Percentiles rank a stretch among this genome's conserved stretches.
These are phyloP conservation scores for Starmerella geochares DNA, from an alignment of 805 yeast species.

Conservation along the genomic window DNA sequence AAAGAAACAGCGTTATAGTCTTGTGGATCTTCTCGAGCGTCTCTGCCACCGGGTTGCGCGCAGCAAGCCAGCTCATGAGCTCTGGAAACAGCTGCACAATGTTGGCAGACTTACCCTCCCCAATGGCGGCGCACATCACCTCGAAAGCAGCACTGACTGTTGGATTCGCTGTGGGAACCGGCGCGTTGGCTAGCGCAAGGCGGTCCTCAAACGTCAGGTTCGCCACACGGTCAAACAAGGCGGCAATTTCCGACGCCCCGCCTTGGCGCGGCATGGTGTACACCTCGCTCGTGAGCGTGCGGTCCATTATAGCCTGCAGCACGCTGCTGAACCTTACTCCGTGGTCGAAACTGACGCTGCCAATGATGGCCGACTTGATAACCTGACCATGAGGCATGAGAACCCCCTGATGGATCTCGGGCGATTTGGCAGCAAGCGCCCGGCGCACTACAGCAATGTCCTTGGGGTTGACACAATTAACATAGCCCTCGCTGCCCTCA, in stretches of 20 bases:
- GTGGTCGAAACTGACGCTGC: conserved; percentile 35
- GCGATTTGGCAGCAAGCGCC: conserved; percentile 20
- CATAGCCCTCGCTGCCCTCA: conserved; percentile 29
- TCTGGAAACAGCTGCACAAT: conserved; percentile 41
- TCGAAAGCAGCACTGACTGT: conserved; percentile 36
- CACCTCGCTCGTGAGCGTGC: conserved; percentile 1
- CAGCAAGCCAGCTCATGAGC: conserved; percentile 7
- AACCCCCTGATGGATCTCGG: conserved; percentile 44
- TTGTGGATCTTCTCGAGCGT: conserved; percentile 59
- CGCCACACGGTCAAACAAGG: conserved; percentile 37
- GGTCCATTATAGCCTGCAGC: background rate
- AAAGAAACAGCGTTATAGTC: conserved; percentile 55
- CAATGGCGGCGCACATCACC: conserved; percentile 45
- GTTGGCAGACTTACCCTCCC: conserved; percentile 43
- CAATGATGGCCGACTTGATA: conserved; percentile 58
- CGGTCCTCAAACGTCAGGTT: conserved; percentile 48
- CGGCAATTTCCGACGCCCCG: conserved; percentile 32
- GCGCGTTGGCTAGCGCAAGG: conserved; percentile 50
- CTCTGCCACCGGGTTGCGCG: conserved; percentile 9
- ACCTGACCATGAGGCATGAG: conserved; percentile 72
- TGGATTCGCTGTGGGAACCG: conserved; percentile 37
- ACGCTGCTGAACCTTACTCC: conserved; percentile 12
- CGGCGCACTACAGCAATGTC: conserved; percentile 10
- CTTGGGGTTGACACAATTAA: conserved; percentile 8
- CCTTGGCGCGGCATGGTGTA: conserved; percentile 11